Evolutionary conservation across 305 asterid genomes (phyloP).

Genomic region (Fraxinus latifolia): DNA sequence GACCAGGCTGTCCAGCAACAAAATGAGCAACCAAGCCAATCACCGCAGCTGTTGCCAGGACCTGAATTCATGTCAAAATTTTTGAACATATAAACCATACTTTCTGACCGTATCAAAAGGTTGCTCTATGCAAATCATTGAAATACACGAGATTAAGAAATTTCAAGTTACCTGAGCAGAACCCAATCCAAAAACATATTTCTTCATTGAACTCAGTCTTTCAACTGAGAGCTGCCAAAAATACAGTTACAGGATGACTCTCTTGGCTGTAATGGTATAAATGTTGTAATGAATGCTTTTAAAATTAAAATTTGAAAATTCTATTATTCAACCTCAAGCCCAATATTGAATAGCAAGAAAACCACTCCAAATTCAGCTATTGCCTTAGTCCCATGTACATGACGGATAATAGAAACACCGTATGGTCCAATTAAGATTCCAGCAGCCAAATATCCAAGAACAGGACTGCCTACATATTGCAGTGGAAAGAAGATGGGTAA

Average conservation of each 20-base stretch:
- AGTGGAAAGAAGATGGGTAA: conserved; percentile 25
- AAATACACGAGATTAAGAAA: conserved; percentile 19
- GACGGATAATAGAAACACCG: conserved; percentile 94
- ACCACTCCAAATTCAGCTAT: conserved; percentile 99
- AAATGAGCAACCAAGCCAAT: conserved; percentile 73
- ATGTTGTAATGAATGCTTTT: conserved; percentile 15
- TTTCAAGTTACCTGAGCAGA: conserved; percentile 78
- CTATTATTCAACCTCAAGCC: conserved; percentile 77
- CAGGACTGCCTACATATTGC: conserved; percentile 80
- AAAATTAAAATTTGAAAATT: conserved; percentile 8
- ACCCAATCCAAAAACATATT: conserved; percentile 97
- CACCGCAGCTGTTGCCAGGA: conserved; percentile 80
- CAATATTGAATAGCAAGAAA: conserved; percentile 94
- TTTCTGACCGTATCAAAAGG: background rate
- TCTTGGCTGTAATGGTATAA: conserved; percentile 24
- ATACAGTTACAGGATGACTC: conserved; percentile 24
- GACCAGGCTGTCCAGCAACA: conserved; percentile 83
- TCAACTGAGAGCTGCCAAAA: conserved; percentile 91
- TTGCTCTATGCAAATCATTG: conserved; percentile 5
- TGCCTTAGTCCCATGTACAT: conserved; percentile 96
- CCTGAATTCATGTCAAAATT: conserved; percentile 49
- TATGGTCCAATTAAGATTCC: conserved; percentile 99
- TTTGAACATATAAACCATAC: background rate
- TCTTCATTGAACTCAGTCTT: conserved; percentile 98
- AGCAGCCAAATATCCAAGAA: conserved; percentile 98